A percentile compares a stretch with the other conserved stretches of the same genome.
Evolutionary conservation across 768 basidiomycete species (phyloP).

Genomic region (Tulasnella sp.): DNA sequence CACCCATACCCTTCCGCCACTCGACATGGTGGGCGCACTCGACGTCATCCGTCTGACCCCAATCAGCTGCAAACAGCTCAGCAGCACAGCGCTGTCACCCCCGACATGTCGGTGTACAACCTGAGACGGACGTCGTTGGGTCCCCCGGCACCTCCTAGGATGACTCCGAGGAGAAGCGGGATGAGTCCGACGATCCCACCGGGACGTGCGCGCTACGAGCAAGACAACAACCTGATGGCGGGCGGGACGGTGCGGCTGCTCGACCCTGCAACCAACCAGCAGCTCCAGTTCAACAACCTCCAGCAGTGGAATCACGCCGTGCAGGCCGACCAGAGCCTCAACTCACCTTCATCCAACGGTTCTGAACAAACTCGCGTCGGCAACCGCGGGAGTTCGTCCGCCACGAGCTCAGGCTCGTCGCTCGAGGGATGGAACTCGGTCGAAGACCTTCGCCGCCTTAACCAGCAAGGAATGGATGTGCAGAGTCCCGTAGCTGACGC

Average conservation of each 20-base stretch:
- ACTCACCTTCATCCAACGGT: background rate
- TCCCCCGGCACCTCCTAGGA: background rate
- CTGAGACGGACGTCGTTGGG: background rate
- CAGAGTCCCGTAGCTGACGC: background rate
- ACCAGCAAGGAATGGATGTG: background rate
- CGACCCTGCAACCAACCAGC: background rate
- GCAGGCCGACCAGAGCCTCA: background rate
- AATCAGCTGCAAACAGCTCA: background rate
- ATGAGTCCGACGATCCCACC: background rate
- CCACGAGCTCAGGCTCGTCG: background rate
- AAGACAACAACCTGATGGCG: background rate
- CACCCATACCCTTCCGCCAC: background rate
- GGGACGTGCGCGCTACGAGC: background rate
- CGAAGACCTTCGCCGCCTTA: background rate
- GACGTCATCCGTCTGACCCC: background rate
- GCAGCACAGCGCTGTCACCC: background rate
- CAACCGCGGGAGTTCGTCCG: background rate
- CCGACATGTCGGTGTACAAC: background rate
- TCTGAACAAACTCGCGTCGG: background rate
- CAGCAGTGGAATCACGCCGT: no score
- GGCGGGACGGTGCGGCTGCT: background rate
- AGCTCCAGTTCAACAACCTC: background rate
- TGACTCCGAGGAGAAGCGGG: background rate
- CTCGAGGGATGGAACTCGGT: background rate
- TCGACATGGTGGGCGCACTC: background rate